Evolutionary conservation across 176 grass and related monocot genomes (phyloP), one percentile per base, ranked within the genome.

Genomic region (Saccharum spontaneum): DNA sequence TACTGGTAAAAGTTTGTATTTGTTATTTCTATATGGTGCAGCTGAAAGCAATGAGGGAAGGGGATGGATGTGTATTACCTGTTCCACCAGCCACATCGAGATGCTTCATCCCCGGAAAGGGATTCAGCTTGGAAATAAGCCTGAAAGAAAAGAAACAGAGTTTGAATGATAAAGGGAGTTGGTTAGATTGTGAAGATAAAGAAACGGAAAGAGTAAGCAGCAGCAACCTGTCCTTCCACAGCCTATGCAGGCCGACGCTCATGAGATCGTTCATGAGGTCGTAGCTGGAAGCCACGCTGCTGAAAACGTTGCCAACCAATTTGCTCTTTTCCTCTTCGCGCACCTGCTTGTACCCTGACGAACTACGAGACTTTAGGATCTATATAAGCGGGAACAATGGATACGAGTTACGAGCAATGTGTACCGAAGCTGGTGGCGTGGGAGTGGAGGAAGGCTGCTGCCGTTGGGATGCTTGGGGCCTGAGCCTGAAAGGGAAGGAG

Each of bases 191-290:
- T 22, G 54, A 59, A n/a, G 54, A 10, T 61, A 61, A 61, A 61
- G 20, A 24, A 61, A 61, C 57, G 3, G 57, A n/a, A 70, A 57
- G 3, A 22, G 1, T 7, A 55, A 70, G 46, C 33, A 59, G 77
- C 45, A 39, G 62, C 79, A 68, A 97, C 94, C 87, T 92, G 75
- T 98, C 96, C 78, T 98, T 98, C 96, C 96, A 98, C 80, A 94
- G 55, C 64, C 96, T 85, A 76, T 98, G 96, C 75, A 98, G 76
- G 12, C 91, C 96, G 34, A 72, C 86, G 78, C 96, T 95, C 96
- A 95, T 98, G 39, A 98, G 74, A 88, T 94, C 93, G 77, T 98
- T 98, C 96, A 98, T 98, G 70, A 98, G 69, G 82, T 95, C 96
- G 71, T 98, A 95, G 59, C 84, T 98, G 39, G 96, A 95, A 24